phyloP scores from a whole-genome alignment of 768 basidiomycete genomes.

The Tylopilus sp. region DNA sequence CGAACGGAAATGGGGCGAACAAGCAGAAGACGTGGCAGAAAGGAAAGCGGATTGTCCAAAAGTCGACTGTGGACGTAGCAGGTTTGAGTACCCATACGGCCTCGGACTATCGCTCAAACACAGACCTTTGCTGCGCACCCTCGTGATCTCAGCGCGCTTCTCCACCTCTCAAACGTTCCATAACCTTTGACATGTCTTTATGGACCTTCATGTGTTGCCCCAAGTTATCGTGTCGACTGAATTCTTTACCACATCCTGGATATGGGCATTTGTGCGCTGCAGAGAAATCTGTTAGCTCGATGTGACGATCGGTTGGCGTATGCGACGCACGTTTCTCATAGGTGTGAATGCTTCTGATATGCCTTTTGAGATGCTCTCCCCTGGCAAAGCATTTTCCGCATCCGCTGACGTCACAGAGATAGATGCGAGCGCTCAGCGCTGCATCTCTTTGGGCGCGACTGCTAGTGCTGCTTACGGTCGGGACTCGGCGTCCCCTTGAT shows the following conservation, averaged over 20 bases:
- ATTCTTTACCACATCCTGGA: slow-evolving; percentile 78
- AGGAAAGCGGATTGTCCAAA: slow-evolving; percentile 26
- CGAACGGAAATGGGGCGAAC: slow-evolving; percentile 25
- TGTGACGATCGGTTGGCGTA: slow-evolving; percentile 3
- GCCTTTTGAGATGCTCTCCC: slow-evolving; percentile 87
- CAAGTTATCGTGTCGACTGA: slow-evolving; percentile 85
- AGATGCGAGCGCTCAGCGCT: slow-evolving; percentile 47
- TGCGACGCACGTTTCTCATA: slow-evolving; percentile 79
- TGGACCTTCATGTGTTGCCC: slow-evolving; percentile 88
- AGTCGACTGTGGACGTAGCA: slow-evolving; percentile 24
- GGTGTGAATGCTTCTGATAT: slow-evolving; percentile 85
- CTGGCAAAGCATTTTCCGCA: slow-evolving; percentile 88
- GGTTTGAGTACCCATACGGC: slow-evolving; percentile 15
- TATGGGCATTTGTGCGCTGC: slow-evolving; percentile 79
- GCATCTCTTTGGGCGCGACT: slow-evolving; percentile 34
- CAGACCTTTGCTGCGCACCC: slow-evolving; percentile 14
- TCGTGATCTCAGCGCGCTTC: slow-evolving; percentile 12
- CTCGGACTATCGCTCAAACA: slow-evolving; percentile 22
- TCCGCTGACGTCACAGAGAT: slow-evolving; percentile 73
- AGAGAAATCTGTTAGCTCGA: slow-evolving; percentile 5
- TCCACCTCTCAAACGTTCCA: slow-evolving; percentile 26
- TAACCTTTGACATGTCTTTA: slow-evolving; percentile 34
- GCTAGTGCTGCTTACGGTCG: slow-evolving; percentile 41
- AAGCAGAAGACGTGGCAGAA: slow-evolving; percentile 16
- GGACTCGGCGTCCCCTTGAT: slow-evolving; percentile 64